phyloP scores from a whole-genome alignment of 1,139 yeast species.

The Lodderomyces metapsilosis region DNA sequence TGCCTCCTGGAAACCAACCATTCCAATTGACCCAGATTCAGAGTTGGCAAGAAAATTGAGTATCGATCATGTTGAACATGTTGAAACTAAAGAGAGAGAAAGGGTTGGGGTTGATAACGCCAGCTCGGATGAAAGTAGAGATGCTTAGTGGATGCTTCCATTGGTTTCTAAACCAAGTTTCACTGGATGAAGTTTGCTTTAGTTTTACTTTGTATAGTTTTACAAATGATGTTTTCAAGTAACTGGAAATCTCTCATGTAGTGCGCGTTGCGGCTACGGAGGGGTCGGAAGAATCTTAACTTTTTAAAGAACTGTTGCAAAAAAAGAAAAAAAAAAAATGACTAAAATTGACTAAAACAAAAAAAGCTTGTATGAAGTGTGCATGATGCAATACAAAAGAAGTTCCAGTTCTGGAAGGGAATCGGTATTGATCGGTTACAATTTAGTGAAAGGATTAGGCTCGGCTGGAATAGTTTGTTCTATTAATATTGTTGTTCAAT shows the following conservation, averaged over 20 bases:
- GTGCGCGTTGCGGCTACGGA: too few relatives aligned
- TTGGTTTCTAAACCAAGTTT: not conserved
- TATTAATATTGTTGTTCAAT: too few relatives aligned
- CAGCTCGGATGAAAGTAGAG: not conserved
- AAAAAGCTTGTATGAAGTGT: not conserved
- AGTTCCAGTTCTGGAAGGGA: too few relatives aligned
- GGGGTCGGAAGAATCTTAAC: not conserved
- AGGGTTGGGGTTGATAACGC: not conserved
- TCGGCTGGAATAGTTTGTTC: too few relatives aligned
- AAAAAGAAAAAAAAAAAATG: too few relatives aligned
- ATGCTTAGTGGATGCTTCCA: not conserved
- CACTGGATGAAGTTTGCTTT: not conserved
- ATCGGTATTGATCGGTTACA: too few relatives aligned
- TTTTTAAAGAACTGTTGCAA: not conserved
- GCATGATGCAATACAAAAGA: not conserved
- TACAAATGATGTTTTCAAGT: too few relatives aligned
- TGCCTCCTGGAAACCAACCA: constrained; percentile 34
- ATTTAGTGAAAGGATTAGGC: too few relatives aligned
- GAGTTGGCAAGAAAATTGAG: constrained; percentile 39
- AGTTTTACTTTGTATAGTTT: not conserved
- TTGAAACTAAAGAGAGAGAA: not conserved
- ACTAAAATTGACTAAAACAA: not conserved
- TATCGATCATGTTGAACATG: constrained; percentile 22
- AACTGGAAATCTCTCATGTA: too few relatives aligned
- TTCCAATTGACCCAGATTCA: constrained; percentile 43